Conservation (phyloP, 805 yeast species). For the Candida quercuum region DNA sequence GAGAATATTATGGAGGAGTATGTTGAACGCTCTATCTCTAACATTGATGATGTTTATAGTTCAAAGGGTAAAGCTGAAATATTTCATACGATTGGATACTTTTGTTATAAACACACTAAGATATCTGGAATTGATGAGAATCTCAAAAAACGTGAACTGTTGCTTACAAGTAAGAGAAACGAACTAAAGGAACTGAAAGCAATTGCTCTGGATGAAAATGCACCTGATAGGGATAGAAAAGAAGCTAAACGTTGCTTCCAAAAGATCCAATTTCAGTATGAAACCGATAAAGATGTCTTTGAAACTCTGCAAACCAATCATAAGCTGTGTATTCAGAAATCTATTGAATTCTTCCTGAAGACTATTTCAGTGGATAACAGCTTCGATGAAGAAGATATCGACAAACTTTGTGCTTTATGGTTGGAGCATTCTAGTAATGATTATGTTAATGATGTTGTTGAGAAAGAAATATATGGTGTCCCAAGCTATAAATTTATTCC, state of each 20-base stretch:
- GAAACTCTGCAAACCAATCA: slow-evolving; percentile 32
- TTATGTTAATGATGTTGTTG: slow-evolving; percentile 38
- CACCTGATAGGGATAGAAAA: slow-evolving; percentile 41
- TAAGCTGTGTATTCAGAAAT: slow-evolving; percentile 40
- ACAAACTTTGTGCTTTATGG: slow-evolving; percentile 82
- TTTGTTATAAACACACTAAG: slow-evolving; percentile 63
- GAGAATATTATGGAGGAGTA: slow-evolving; percentile 50
- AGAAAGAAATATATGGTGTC: slow-evolving; percentile 31
- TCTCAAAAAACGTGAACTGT: slow-evolving; percentile 33
- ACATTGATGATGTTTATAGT: slow-evolving; percentile 13
- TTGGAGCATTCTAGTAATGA: slow-evolving; percentile 49
- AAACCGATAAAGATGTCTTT: slow-evolving; percentile 45
- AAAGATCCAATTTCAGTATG: slow-evolving; percentile 42
- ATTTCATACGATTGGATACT: slow-evolving; percentile 59
- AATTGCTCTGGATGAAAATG: slow-evolving; percentile 35
- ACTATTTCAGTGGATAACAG: slow-evolving; percentile 41
- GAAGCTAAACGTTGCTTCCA: slow-evolving; percentile 48
- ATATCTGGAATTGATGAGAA: slow-evolving; percentile 39
- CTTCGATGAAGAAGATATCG: slow-evolving; percentile 52
- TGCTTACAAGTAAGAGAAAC: slow-evolving; percentile 35
- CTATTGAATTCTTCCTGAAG: slow-evolving; percentile 55
- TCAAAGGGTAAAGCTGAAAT: slow-evolving; percentile 35
- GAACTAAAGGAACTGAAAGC: slow-evolving; percentile 47
- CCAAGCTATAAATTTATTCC: slow-evolving; percentile 63
- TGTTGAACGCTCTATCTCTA: slow-evolving; percentile 33